These are phyloP conservation scores for Aspergillus baeticus DNA, from an alignment of 495 filamentous ascomycete species.

Conservation along the genomic window DNA sequence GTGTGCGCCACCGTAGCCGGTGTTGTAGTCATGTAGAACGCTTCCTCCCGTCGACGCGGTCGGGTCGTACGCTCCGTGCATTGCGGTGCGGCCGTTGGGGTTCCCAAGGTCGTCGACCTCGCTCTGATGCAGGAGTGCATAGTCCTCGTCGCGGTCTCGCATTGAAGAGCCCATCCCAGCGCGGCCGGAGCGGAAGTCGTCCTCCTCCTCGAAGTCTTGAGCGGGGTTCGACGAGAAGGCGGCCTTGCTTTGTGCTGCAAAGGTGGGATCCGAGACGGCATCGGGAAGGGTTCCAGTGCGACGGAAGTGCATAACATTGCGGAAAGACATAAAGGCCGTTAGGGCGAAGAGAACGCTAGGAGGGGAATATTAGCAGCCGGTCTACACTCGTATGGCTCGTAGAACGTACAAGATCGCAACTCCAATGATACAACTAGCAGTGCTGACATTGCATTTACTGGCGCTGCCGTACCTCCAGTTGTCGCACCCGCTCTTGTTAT, in stretches of 20 bases:
- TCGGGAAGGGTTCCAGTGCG: conserved; percentile 75
- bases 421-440: conserved; percentile 73
- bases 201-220: conserved; percentile 49
- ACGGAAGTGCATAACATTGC: conserved; percentile 75
- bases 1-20: conserved; percentile 46
- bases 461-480: conserved; percentile 54
- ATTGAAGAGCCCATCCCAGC: conserved; percentile 33
- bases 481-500: conserved; percentile 41
- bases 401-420: conserved; percentile 74
- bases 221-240: conserved; percentile 50
- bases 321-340: conserved; percentile 73
- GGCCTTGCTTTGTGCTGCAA: conserved; percentile 47
- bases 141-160: conserved; percentile 45
- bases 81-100: conserved; percentile 33
- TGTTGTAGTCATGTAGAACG: conserved; percentile 44
- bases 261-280: conserved; percentile 53
- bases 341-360: conserved; percentile 69
- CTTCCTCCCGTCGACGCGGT: conserved; percentile 33
- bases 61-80: conserved; percentile 41
- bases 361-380: conserved; percentile 8
- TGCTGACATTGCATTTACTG: conserved; percentile 68
- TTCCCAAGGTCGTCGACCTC: conserved; percentile 43
- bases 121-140: conserved; percentile 46
- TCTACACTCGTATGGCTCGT: neutral
- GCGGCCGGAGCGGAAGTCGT: conserved; percentile 47